Evolutionary conservation across 164 flowering plant genomes (phyloP).

Genomic region (Chimonanthus praecox): DNA sequence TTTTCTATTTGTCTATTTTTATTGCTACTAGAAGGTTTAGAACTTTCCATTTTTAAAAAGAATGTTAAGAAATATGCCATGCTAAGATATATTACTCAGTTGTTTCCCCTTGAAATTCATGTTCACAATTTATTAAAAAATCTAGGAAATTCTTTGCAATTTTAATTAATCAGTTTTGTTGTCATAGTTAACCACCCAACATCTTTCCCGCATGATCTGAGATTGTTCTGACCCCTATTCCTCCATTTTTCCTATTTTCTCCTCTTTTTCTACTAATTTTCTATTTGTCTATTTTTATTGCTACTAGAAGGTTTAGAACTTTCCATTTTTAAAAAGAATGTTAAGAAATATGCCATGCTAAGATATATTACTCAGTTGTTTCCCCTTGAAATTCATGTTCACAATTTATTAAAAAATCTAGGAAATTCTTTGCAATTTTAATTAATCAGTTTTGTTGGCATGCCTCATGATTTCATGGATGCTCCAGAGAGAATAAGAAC

Average conservation of each 20-base stretch:
- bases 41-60: too few relatives aligned
- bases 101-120: not conserved
- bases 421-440: not conserved
- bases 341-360: not conserved
- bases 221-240: too few relatives aligned
- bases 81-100: not conserved
- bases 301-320: not conserved
- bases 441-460: not conserved
- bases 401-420: not conserved
- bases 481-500: conserved; percentile 85
- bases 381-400: not conserved
- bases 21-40: not conserved
- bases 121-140: not conserved
- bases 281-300: not conserved
- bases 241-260: too few relatives aligned
- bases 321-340: too few relatives aligned
- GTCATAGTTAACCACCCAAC: too few relatives aligned
- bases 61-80: not conserved
- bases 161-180: not conserved
- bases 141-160: not conserved
- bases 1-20: not conserved
- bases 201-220: too few relatives aligned
- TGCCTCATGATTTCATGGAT: not conserved
- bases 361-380: not conserved
- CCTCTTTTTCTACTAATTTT: not conserved